A percentile compares a stretch with the other conserved stretches of the same genome.
These are phyloP conservation scores for Monascus purpureus DNA, from an alignment of 495 filamentous ascomycete genomes.

Conservation along the genomic window DNA sequence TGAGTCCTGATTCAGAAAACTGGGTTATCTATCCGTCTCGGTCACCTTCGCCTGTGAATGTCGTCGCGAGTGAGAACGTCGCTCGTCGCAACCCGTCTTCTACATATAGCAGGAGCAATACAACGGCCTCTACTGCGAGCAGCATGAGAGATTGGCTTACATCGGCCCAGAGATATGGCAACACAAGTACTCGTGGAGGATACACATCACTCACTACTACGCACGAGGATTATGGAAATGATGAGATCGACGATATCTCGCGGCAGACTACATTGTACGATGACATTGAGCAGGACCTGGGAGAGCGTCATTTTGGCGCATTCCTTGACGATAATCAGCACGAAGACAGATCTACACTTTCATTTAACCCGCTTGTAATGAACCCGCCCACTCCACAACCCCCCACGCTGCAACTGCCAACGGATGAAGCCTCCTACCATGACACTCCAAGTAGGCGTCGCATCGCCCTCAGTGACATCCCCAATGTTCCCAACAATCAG, in stretches of 20 bases:
- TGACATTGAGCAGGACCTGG: constrained; percentile 23
- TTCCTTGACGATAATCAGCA: constrained; percentile 35
- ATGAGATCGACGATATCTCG: constrained; percentile 12
- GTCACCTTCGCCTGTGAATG: constrained; percentile 29
- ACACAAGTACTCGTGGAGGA: constrained; percentile 23
- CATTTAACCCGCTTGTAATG: constrained; percentile 35
- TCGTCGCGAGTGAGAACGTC: constrained; percentile 16
- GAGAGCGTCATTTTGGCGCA: constrained; percentile 25
- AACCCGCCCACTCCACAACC: constrained; percentile 40
- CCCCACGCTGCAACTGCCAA: too few relatives aligned
- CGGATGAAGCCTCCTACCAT: too few relatives aligned
- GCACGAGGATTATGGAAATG: constrained; percentile 23
- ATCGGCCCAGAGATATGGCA: constrained; percentile 19
- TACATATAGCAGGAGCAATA: constrained; percentile 28
- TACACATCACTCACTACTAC: constrained; percentile 26
- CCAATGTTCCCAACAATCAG: constrained; percentile 19
- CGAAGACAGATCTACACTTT: constrained; percentile 9
- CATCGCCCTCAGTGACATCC: constrained; percentile 21
- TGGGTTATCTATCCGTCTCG: constrained; percentile 48
- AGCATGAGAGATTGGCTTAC: constrained; percentile 26
- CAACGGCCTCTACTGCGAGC: constrained; percentile 20
- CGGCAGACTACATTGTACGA: constrained; percentile 11
- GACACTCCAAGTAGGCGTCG: constrained; percentile 8
- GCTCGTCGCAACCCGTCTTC: constrained; percentile 28
- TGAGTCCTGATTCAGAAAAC: constrained; percentile 38